Conservation (phyloP, 305 asterid genomes). For the Fraxinus sp. region DNA sequence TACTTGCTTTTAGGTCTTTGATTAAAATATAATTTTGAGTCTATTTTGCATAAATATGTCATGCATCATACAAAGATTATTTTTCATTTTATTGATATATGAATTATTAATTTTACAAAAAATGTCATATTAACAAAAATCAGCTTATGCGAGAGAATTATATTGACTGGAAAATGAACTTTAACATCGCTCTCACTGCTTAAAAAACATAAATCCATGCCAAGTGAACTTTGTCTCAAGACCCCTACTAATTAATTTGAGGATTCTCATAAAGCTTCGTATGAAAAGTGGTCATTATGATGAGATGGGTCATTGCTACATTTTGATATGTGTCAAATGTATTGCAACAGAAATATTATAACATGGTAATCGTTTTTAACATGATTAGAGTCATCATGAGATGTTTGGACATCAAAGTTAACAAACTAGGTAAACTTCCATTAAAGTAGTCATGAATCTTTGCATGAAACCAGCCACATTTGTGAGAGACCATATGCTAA, state of each 20-base stretch:
- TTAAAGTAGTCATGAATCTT: background rate
- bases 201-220: background rate
- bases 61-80: background rate
- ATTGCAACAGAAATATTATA: background rate
- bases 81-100: background rate
- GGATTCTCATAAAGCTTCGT: background rate
- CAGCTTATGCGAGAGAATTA: background rate
- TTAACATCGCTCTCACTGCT: background rate
- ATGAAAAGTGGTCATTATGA: background rate
- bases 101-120: background rate
- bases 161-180: background rate
- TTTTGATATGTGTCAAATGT: background rate
- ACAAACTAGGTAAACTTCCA: background rate
- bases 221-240: background rate
- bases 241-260: background rate
- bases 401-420: background rate
- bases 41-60: background rate
- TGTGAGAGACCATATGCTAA: background rate
- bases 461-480: background rate
- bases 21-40: background rate
- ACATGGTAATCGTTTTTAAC: background rate
- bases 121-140: background rate
- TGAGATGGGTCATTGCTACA: background rate
- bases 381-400: background rate
- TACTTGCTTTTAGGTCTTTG: background rate